Conservation (phyloP, 2,329 filamentous ascomycete species). For the Colletotrichum destructivum region DNA sequence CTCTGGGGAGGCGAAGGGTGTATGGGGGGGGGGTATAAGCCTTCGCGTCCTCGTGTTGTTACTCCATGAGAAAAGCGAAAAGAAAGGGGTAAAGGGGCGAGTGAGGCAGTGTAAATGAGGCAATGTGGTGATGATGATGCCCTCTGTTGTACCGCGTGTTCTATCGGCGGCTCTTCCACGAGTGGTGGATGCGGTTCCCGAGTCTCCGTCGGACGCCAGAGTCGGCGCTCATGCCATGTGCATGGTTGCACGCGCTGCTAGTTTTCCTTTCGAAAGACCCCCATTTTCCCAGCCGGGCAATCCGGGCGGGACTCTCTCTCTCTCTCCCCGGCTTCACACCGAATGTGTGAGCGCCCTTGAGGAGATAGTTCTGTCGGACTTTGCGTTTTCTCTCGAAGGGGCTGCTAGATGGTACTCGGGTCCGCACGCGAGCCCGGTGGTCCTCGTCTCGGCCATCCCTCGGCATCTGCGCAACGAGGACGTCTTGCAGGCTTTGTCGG, state of each 20-base stretch:
- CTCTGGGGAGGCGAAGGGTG: no score
- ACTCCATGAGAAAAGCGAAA: neutral
- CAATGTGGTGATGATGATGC: no score
- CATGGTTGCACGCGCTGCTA: neutral
- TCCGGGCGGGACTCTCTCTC: neutral
- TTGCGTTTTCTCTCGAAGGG: no score
- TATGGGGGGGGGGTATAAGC: neutral
- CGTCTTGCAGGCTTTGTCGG: no score
- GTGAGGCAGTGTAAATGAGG: constrained; percentile 5
- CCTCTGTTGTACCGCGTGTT: neutral
- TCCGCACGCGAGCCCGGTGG: no score
- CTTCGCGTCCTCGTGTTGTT: neutral
- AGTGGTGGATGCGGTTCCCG: neutral
- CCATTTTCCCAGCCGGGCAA: neutral
- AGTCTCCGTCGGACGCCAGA: neutral
- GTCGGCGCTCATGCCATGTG: neutral
- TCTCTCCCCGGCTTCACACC: neutral
- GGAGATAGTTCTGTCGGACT: no score
- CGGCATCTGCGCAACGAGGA: no score
- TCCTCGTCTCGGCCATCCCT: no score
- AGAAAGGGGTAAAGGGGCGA: neutral
- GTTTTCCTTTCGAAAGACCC: neutral
- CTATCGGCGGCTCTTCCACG: neutral
- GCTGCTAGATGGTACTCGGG: no score
- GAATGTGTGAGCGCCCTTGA: neutral